Percentiles rank a stretch among this genome's conserved stretches.
phyloP scores from a whole-genome alignment of 2,329 filamentous ascomycete species.

The Exophiala xenobiotica region DNA sequence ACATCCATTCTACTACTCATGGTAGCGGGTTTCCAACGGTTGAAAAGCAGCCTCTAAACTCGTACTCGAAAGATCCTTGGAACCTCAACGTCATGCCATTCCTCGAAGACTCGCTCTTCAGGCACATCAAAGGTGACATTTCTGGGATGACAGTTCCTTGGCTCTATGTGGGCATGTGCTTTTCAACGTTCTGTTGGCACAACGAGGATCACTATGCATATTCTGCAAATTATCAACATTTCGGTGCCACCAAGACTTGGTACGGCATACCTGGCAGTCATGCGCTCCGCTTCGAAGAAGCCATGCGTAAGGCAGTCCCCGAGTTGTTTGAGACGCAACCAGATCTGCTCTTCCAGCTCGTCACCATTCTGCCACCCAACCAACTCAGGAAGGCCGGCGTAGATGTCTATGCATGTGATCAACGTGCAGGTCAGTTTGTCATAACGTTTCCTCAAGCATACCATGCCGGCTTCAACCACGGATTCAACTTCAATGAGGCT shows the following conservation, averaged over 20 bases:
- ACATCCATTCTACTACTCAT: constrained; percentile 97
- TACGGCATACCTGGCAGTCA: constrained; percentile 95
- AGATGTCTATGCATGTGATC: constrained; percentile 89
- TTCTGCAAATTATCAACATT: constrained; percentile 97
- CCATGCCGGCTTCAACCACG: constrained; percentile 97
- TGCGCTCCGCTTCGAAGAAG: constrained; percentile 89
- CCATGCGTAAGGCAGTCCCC: constrained; percentile 92
- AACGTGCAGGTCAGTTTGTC: constrained; percentile 91
- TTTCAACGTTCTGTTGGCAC: constrained; percentile 99
- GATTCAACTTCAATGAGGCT: constrained; percentile 98
- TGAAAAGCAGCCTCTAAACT: constrained; percentile 82
- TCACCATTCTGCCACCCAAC: constrained; percentile 92
- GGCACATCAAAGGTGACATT: constrained; percentile 96
- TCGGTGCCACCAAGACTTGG: constrained; percentile 98
- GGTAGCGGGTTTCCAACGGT: constrained; percentile 95
- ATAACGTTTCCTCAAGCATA: constrained; percentile 97
- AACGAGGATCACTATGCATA: constrained; percentile 98
- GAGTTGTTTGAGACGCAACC: constrained; percentile 97
- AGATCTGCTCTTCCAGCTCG: constrained; percentile 91
- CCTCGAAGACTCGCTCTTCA: constrained; percentile 86
- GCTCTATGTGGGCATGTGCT: constrained; percentile 99
- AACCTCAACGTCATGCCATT: constrained; percentile 92
- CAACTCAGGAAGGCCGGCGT: constrained; percentile 92
- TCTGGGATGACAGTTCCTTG: constrained; percentile 99
- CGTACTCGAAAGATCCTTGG: constrained; percentile 89